phyloP scores from a whole-genome alignment of 805 yeast species.

The Saturnispora sekii region DNA sequence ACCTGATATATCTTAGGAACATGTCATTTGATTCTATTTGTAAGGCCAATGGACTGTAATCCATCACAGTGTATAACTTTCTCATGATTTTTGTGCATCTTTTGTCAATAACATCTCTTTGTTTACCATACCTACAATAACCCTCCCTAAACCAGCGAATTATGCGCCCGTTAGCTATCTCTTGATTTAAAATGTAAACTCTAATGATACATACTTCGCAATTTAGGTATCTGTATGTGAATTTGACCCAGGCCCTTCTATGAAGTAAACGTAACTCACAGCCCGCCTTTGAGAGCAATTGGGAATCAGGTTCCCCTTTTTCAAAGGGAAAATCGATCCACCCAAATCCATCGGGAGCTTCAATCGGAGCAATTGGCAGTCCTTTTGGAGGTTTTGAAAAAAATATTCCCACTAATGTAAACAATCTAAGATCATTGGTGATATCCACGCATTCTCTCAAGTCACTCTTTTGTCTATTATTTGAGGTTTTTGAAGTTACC shows the following conservation, averaged over 20 bases:
- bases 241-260: constrained; percentile 30
- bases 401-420: constrained; percentile 42
- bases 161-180: constrained; percentile 27
- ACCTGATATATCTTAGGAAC: constrained; percentile 5
- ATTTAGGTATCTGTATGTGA: constrained; percentile 32
- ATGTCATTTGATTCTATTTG: constrained; percentile 9
- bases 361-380: constrained; percentile 28
- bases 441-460: background rate
- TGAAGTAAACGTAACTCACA: constrained; percentile 36
- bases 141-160: constrained; percentile 29
- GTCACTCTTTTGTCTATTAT: background rate
- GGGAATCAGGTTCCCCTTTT: constrained; percentile 7
- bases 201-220: constrained; percentile 28
- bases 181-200: constrained; percentile 40
- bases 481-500: no score
- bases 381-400: constrained; percentile 35
- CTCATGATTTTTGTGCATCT: constrained; percentile 27
- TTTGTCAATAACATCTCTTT: constrained; percentile 27
- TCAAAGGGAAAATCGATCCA: constrained; percentile 45
- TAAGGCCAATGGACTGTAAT: constrained; percentile 35
- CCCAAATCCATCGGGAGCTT: constrained; percentile 36
- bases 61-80: constrained; percentile 32
- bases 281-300: constrained; percentile 17
- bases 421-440: constrained; percentile 32
- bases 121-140: constrained; percentile 26